These are phyloP conservation scores for Davidsoniella eucalypti DNA, from an alignment of 2,329 filamentous ascomycete genomes.

Conservation along the genomic window DNA sequence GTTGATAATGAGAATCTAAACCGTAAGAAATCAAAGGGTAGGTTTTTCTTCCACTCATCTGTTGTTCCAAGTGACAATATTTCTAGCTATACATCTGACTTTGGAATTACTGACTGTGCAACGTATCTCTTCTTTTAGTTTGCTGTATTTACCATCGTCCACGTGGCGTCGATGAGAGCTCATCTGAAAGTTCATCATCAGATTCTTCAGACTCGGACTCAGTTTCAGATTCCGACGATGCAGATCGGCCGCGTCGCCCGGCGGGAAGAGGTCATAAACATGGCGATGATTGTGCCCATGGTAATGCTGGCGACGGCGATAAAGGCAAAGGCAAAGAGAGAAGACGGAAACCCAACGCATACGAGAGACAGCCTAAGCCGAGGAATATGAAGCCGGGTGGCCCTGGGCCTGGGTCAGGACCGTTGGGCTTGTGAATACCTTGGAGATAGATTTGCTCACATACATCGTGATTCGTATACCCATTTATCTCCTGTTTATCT, in stretches of 20 bases:
- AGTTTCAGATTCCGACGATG: constrained; percentile 17
- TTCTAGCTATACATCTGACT: neutral
- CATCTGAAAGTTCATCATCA: constrained; percentile 28
- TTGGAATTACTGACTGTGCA: too few relatives aligned
- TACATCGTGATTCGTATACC: neutral
- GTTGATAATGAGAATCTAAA: constrained; percentile 91
- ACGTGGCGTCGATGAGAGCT: constrained; percentile 64
- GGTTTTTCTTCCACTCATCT: constrained; percentile 13
- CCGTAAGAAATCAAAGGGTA: constrained; percentile 88
- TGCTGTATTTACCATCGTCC: constrained; percentile 97
- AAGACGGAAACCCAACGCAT: constrained; percentile 59
- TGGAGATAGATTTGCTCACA: too few relatives aligned
- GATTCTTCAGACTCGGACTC: constrained; percentile 29
- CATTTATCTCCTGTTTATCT: neutral
- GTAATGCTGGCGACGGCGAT: constrained; percentile 22
- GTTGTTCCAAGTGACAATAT: neutral
- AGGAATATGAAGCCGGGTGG: constrained; percentile 1
- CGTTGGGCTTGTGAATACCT: too few relatives aligned
- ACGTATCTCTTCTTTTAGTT: constrained; percentile 34
- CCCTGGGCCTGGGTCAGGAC: neutral
- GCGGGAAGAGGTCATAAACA: constrained; percentile 11
- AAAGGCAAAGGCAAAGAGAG: constrained; percentile 26
- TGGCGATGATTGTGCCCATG: constrained; percentile 14
- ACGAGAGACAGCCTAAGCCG: constrained; percentile 47
- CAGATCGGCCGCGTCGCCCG: constrained; percentile 16